Evolutionary conservation across 1,284 basidiomycete species (phyloP), one percentile per base, ranked within the genome.

Genomic region (Nidula niveotomentosa): DNA sequence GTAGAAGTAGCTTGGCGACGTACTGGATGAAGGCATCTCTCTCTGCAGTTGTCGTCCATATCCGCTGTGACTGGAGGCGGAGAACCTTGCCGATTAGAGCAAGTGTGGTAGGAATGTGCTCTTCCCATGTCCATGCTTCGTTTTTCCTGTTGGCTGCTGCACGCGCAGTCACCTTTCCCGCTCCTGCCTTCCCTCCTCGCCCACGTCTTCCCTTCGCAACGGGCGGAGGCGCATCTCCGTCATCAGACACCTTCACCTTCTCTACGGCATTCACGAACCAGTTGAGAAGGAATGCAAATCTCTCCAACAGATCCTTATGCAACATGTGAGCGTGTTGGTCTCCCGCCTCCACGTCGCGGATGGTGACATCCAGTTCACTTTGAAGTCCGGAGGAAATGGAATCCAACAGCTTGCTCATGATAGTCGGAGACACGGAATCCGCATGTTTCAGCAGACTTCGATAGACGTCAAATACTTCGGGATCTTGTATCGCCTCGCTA

Each of bases 31-130:
- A 94, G 0, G 85, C 82, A 60, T 96, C 94, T 58, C 86, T 76
- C 65, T 96, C 94, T 0, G 85, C 85, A 2, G 86, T 88, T 5
- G 91, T 93, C 49, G 89, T 85, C 95, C 94, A 97, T 58, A 97
- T 86, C 41, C 92, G 79, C 63, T 90, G 86, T 0, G 88, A 88
- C 62, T 88, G 88, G 17, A 96, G 45, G 8, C 33, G 53, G 43
- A 97, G 77, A 8, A 89, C 82, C 60, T 87, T 91, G 67, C 82
- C 76, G 64, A 96, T 88, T 8, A 92, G 69, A 0, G 70, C 72
- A 4, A 98, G 80, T 3, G 85, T 85, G 2, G 75, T 68, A 0
- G 88, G 85, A 48, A 96, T 87, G 55, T 93, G 88, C 55, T 84
- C 83, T n/a, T 76, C 71, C 93, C 94, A 96, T 1, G 82, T 78